Percentiles rank a stretch among this genome's conserved stretches.
These are phyloP conservation scores for Vitis hybrid DNA, from an alignment of 177 flowering plant species.

Conservation along the genomic window DNA sequence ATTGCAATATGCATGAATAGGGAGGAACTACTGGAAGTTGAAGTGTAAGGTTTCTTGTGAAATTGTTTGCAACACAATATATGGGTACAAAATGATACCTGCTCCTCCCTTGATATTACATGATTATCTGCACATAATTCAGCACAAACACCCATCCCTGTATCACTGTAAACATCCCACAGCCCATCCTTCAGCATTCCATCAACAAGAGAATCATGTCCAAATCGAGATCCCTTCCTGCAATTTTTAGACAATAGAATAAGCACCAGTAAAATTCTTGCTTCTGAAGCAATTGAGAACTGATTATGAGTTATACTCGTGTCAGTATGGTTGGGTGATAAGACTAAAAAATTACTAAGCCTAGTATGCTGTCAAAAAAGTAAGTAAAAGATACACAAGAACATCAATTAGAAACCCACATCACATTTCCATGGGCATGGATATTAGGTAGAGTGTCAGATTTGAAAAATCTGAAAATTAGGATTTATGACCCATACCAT, in stretches of 20 bases:
- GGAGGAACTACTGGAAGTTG: background rate
- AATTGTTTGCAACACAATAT: background rate
- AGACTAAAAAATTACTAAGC: too few species aligned
- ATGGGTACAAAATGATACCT: slow-evolving; percentile 34
- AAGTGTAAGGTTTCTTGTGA: background rate
- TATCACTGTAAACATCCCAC: slow-evolving; percentile 89
- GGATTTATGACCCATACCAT: too few species aligned
- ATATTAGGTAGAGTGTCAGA: too few species aligned
- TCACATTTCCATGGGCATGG: too few species aligned
- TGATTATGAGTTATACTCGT: too few species aligned
- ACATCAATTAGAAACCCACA: too few species aligned
- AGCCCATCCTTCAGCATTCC: slow-evolving; percentile 93
- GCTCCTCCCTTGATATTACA: slow-evolving; percentile 64
- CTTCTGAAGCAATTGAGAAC: too few species aligned
- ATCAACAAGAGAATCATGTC: slow-evolving; percentile 80
- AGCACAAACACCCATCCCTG: slow-evolving; percentile 81
- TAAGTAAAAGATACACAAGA: too few species aligned
- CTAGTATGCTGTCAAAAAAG: too few species aligned
- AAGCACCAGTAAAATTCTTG: too few species aligned
- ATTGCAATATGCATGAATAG: background rate
- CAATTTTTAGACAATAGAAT: background rate
- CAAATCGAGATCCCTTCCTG: slow-evolving; percentile 85
- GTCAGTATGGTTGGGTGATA: too few species aligned
- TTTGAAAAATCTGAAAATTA: too few species aligned
- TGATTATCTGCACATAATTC: slow-evolving; percentile 79